phyloP scores from a whole-genome alignment of 805 yeast genomes.

The Brettanomyces sp. region DNA sequence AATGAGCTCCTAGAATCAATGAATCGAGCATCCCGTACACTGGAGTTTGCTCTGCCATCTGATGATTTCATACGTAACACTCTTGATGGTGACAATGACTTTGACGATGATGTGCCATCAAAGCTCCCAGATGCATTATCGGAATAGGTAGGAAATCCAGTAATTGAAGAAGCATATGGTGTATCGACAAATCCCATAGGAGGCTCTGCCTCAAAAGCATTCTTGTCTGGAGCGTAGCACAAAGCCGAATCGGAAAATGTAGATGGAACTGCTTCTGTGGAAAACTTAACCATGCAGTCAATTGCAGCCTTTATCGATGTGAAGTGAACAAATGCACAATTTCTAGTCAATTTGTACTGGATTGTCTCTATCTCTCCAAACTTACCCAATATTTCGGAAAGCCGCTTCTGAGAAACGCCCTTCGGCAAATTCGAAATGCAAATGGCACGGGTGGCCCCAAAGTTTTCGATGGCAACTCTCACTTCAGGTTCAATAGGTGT shows the following conservation, averaged over 20 bases:
- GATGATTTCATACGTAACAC: too few species aligned
- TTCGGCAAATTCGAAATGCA: slow-evolving; percentile 17
- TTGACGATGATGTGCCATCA: neutral
- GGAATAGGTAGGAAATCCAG: neutral
- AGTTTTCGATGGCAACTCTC: slow-evolving; percentile 19
- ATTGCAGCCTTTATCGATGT: slow-evolving; percentile 39
- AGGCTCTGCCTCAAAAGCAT: slow-evolving; percentile 1
- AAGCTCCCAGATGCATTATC: neutral
- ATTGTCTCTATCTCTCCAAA: slow-evolving; percentile 35
- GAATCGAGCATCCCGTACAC: neutral
- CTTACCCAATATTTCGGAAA: slow-evolving; percentile 25
- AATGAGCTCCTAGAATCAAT: neutral
- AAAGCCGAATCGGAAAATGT: slow-evolving; percentile 16
- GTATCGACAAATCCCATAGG: neutral
- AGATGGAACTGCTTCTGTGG: slow-evolving; percentile 1
- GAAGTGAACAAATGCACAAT: slow-evolving; percentile 28
- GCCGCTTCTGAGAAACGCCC: slow-evolving; percentile 4
- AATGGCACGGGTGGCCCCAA: slow-evolving; percentile 23
- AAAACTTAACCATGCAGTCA: slow-evolving; percentile 21
- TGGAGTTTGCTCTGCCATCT: too few species aligned
- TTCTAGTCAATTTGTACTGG: slow-evolving; percentile 14
- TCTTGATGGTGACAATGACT: neutral
- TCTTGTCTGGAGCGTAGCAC: slow-evolving; percentile 22
- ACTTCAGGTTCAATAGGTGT: slow-evolving; percentile 21
- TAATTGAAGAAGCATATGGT: neutral